Percentiles rank a stretch among this genome's conserved stretches.
These are phyloP conservation scores for Xylaria grammica DNA, from an alignment of 495 filamentous ascomycete species.

Conservation along the genomic window DNA sequence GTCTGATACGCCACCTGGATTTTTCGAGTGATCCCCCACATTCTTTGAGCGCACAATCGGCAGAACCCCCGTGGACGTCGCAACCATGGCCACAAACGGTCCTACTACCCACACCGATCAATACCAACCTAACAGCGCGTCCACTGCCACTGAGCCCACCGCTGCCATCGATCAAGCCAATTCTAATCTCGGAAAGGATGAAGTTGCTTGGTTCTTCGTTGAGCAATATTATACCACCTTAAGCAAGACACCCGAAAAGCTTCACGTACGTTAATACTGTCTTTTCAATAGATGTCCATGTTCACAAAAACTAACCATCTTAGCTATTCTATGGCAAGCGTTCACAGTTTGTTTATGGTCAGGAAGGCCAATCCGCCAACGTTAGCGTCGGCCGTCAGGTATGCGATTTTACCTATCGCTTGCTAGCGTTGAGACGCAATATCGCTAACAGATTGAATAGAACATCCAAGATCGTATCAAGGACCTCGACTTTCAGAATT, in stretches of 20 bases:
- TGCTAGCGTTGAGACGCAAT: background rate
- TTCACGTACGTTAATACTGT: slow-evolving; percentile 67
- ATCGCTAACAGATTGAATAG: slow-evolving; percentile 52
- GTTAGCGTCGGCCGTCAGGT: slow-evolving; percentile 87
- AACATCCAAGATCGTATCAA: slow-evolving; percentile 93
- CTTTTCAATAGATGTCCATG: background rate
- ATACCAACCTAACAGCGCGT: slow-evolving; percentile 35
- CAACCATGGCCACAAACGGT: slow-evolving; percentile 58
- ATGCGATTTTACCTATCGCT: slow-evolving; percentile 41
- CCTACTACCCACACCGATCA: slow-evolving; percentile 45
- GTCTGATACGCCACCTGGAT: background rate
- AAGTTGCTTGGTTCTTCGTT: slow-evolving; percentile 98
- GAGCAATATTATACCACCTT: slow-evolving; percentile 99
- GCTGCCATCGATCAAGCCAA: slow-evolving; percentile 26
- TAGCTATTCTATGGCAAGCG: slow-evolving; percentile 82
- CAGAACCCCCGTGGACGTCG: slow-evolving; percentile 25
- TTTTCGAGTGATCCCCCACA: slow-evolving; percentile 20
- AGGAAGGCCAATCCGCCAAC: slow-evolving; percentile 82
- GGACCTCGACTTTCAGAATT: slow-evolving; percentile 90
- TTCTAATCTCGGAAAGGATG: slow-evolving; percentile 67
- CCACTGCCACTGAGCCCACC: slow-evolving; percentile 24
- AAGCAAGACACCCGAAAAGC: slow-evolving; percentile 90
- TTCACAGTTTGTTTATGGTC: slow-evolving; percentile 82
- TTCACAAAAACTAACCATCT: background rate
- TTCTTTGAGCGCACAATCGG: slow-evolving; percentile 30